Base-by-base conservation (phyloP, 2,329 filamentous ascomycete genomes). In the Beauveria medogensis region DNA sequence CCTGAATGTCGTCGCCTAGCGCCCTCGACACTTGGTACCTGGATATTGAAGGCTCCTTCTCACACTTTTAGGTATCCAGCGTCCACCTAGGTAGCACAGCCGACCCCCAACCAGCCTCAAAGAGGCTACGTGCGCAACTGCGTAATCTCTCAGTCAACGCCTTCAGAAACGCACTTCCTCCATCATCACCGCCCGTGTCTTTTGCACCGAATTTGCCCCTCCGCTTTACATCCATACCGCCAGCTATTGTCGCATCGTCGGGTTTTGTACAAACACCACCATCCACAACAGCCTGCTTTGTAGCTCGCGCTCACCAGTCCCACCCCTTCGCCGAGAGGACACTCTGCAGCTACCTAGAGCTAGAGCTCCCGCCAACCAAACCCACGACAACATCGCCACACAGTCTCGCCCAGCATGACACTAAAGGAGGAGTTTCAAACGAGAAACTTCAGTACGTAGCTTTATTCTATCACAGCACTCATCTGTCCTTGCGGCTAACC, bases 341-440 rank as follows among this genome's bases (percentile, higher is more conserved):
- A 59, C 48, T 26, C 44, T 47, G 22, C 54, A 56, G 43, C 37
- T 44, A n/a, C 10, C 30, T 5, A 46, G 24, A 59, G 55, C 46
- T 58, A 43, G 12, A 55, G 56, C 57, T 59, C 26, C 40, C 40
- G n/a, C 53, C 50, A 34, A 44, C 34, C 14, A 22, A 40, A 48
- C 16, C 50, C 16, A 26, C 50, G 50, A 41, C 51, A 41, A 44
- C 53, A 52, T 10, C 53, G 34, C 16, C 59, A 44, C 59, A 54
- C 58, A 64, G 55, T 18, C 66, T 20, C 66, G 69, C 71, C 68
- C 80, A 86, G 77, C 65, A 89, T 89, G 86, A 82, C 85, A 73
- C 80, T 89, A 77, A 83, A 83, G 75, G 86, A 89, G 71, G 86
- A 89, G 75, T 88, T 90, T 72, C 82, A 82, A 72, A 87, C 86